Conservation (phyloP, 192 early-diverging fungal species). For the Glomus cerebriforme region DNA sequence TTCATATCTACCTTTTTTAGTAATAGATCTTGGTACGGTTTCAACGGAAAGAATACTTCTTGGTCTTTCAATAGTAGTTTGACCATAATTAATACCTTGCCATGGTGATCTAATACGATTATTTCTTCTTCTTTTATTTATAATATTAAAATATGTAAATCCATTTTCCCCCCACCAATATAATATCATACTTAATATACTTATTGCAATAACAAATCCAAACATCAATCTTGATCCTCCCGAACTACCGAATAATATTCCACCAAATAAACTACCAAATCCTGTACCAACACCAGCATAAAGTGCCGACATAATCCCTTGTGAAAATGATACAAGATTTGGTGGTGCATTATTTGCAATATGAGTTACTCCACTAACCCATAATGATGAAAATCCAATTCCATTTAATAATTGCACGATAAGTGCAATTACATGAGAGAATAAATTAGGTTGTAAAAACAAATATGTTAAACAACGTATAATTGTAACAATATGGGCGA, state of each 20-base stretch:
- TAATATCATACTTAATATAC: constrained; percentile 35
- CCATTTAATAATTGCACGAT: constrained; percentile 46
- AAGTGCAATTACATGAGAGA: constrained; percentile 41
- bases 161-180: constrained; percentile 30
- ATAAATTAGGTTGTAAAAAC: constrained; percentile 37
- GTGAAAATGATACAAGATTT: constrained; percentile 45
- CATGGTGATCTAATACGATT: background rate
- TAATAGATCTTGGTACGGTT: background rate
- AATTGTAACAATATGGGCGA: constrained; percentile 50
- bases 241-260: constrained; percentile 41
- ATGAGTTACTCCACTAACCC: constrained; percentile 48
- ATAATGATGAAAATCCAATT: constrained; percentile 49
- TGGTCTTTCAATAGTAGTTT: background rate
- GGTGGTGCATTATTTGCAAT: constrained; percentile 47
- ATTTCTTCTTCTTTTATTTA: background rate
- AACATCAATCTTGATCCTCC: constrained; percentile 44
- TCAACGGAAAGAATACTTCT: constrained; percentile 4
- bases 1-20: constrained; percentile 20
- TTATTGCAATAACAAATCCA: constrained; percentile 37
- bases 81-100: background rate
- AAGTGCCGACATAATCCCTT: constrained; percentile 36
- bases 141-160: background rate
- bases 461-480: constrained; percentile 45
- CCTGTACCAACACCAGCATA: constrained; percentile 44
- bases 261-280: constrained; percentile 44